Base-by-base conservation (phyloP, 345 rosid species). In the Dimocarpus longan region DNA sequence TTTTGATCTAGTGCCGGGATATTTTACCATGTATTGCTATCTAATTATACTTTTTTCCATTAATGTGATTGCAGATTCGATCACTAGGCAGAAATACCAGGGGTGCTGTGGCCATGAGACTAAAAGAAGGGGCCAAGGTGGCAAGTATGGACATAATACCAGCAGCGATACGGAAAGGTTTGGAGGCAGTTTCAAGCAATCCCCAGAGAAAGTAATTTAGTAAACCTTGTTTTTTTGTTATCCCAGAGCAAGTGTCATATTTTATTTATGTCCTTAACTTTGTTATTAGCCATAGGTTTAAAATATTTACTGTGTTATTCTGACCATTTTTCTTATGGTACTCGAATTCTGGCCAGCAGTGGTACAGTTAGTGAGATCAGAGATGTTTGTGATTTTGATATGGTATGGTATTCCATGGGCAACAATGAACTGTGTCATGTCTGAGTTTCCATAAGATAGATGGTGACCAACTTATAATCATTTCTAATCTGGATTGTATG, bases 121-220 rank as follows among this genome's bases (percentile, higher is more conserved):
- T 95, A 24, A 95, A 76, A 82, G 79, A 79, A 26, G 97, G 85
- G 54, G 96, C 92, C 82, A 95, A 88, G 89, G 91, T 95, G 90
- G 99, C 99, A 39, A 88, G 99, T 78, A 87, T 95, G 88, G 98
- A 95, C 87, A 89, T 95, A 37, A 91, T 92, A 74, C 95, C 97
- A 3, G 86, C 92, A 26, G 68, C 89, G 83, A 70, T 89, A 80
- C 76, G 82, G 77, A 87, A 90, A 84, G 87, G 86, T 83, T 84
- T 88, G 84, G 88, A 82, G 76, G 83, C 19, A 80, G 82, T 80
- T 13, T 82, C 84, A 18, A 88, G 82, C 75, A 87, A 85, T 79
- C 39, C 85, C 65, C 80, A 68, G 59, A 85, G 70, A 80, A 86
- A 63, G 98, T 93, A 93, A 82, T 78, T 76, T 70, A 46, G 60